Percentiles rank a stretch among this genome's conserved stretches.
These are phyloP conservation scores for Aureobasidium sp. DNA, from an alignment of 2,329 filamentous ascomycete species.

Conservation along the genomic window DNA sequence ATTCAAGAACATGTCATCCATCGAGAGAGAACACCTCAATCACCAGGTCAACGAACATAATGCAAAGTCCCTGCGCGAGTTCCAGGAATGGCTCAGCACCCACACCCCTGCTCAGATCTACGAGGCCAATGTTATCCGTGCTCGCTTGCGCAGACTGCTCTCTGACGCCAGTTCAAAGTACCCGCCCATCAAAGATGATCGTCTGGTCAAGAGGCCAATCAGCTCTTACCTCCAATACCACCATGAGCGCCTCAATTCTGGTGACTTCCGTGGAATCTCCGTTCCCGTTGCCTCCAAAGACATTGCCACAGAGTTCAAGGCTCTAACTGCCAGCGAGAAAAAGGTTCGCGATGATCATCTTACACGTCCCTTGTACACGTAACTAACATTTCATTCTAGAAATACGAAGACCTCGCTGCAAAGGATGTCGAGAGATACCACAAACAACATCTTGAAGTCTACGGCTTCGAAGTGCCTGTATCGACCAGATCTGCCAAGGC, in stretches of 20 bases:
- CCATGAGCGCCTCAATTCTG: constrained; percentile 34
- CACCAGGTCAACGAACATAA: constrained; percentile 40
- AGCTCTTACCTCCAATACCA: constrained; percentile 37
- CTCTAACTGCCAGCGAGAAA: constrained; percentile 37
- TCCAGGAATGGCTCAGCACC: constrained; percentile 45
- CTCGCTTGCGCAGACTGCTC: constrained; percentile 20
- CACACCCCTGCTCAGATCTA: constrained; percentile 50
- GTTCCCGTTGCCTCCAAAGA: constrained; percentile 32
- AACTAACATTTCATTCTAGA: neutral
- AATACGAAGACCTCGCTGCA: neutral
- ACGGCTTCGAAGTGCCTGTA: neutral
- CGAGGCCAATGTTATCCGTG: constrained; percentile 50
- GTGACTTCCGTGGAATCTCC: constrained; percentile 43
- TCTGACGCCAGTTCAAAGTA: constrained; percentile 12
- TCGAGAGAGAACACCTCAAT: constrained; percentile 45
- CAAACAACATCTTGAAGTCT: neutral
- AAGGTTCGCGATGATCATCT: constrained; percentile 29
- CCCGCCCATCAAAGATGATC: constrained; percentile 38
- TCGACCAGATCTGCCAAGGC: neutral
- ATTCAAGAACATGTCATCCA: constrained; percentile 30
- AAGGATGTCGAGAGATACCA: neutral
- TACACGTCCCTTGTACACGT: neutral
- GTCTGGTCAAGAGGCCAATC: constrained; percentile 37
- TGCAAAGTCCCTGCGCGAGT: constrained; percentile 34
- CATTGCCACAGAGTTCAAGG: constrained; percentile 40